Conservation (phyloP, 768 basidiomycete species). For the Calocera cornea region DNA sequence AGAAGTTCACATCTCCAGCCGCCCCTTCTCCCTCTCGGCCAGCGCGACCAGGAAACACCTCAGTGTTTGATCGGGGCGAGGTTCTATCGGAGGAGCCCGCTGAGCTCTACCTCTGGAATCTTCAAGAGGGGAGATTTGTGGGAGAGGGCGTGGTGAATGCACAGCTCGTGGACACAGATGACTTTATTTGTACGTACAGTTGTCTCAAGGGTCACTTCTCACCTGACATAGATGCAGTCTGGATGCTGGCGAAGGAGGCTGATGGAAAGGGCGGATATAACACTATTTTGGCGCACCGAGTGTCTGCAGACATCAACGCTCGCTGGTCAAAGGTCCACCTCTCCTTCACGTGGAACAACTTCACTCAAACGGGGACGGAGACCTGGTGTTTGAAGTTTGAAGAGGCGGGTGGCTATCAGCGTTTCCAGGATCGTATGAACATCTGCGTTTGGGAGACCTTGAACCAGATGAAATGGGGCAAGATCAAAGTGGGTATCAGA, state of each 20-base stretch:
- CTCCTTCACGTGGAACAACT: conserved; percentile 84
- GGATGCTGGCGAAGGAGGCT: not conserved
- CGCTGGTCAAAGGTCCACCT: conserved; percentile 20
- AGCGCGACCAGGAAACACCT: not conserved
- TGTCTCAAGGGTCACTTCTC: not conserved
- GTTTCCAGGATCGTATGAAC: conserved; percentile 50
- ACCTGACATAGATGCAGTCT: not conserved
- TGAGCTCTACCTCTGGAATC: not conserved
- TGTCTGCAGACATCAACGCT: conserved; percentile 18
- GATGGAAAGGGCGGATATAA: conserved; percentile 9
- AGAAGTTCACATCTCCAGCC: not conserved
- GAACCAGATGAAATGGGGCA: conserved; percentile 60
- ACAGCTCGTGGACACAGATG: not conserved
- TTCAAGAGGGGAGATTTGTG: not conserved
- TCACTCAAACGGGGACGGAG: conserved; percentile 40
- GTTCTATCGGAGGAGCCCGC: not conserved
- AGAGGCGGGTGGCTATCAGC: conserved; percentile 39
- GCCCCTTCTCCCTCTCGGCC: not conserved
- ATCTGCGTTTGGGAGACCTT: conserved; percentile 68
- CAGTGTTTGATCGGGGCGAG: not conserved
- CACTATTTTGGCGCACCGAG: conserved; percentile 14
- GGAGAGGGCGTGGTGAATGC: not conserved
- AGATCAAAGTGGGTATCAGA: conserved; percentile 50
- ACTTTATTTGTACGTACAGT: not conserved
- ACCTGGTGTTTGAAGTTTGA: conserved; percentile 77